Evolutionary conservation across 441 rosid genomes (phyloP).

Genomic region (Gossypium lobatum): DNA sequence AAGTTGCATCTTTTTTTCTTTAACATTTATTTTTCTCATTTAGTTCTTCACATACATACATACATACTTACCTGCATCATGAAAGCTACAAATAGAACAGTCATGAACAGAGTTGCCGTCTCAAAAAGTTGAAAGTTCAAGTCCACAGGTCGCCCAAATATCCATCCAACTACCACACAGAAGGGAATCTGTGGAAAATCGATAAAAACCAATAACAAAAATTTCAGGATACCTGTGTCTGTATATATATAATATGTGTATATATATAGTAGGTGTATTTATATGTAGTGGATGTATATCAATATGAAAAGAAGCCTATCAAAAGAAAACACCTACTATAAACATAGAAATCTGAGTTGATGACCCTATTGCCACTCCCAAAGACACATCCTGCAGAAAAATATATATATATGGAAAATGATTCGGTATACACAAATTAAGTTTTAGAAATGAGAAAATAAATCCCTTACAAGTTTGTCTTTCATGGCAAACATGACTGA

Average conservation of each 20-base stretch:
- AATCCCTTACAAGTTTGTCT: conserved; percentile 72
- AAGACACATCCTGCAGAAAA: conserved; percentile 59
- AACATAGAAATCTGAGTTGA: conserved; percentile 91
- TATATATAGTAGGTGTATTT: no score
- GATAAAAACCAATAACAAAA: conserved; percentile 2
- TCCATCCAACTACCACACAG: conserved; percentile 89
- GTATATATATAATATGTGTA: neutral
- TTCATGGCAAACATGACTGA: conserved; percentile 93
- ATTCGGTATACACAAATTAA: neutral
- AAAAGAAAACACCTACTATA: conserved; percentile 40
- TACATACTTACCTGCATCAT: conserved; percentile 61
- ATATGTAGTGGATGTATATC: neutral
- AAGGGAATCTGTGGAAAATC: conserved; percentile 60
- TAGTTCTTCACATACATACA: neutral
- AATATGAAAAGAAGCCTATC: neutral
- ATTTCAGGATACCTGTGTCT: neutral
- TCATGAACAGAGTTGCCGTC: conserved; percentile 80
- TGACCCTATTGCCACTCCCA: conserved; percentile 95
- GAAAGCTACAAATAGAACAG: conserved; percentile 85
- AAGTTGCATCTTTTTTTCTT: neutral
- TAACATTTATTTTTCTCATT: neutral
- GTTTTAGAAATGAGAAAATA: neutral
- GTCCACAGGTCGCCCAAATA: conserved; percentile 35
- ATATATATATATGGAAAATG: neutral
- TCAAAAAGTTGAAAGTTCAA: conserved; percentile 87